Percentiles rank a stretch among this genome's conserved stretches.
Conservation (phyloP, 2,329 filamentous ascomycete species). For the Calonectria pauciramosa region DNA sequence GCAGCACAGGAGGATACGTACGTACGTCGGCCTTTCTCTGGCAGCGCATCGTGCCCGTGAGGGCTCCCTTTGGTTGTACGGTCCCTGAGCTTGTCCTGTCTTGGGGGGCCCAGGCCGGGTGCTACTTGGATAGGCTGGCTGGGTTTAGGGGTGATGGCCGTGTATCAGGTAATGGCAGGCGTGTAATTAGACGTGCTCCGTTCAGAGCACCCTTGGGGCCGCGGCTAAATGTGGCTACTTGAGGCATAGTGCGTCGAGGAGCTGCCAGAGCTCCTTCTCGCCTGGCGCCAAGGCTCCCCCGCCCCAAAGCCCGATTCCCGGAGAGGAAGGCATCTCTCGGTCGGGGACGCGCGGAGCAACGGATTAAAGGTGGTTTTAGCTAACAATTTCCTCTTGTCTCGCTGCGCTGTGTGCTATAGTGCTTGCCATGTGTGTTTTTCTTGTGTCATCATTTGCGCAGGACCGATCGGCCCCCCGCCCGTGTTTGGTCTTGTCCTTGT, state of each 20-base stretch:
- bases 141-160: constrained; percentile 1
- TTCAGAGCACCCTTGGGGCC: neutral
- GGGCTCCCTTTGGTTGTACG: neutral
- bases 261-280: neutral
- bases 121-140: neutral
- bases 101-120: neutral
- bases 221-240: constrained; percentile 32
- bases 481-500: neutral
- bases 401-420: too few relatives aligned
- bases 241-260: constrained; percentile 10
- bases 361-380: neutral
- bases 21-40: neutral
- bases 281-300: neutral
- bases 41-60: neutral
- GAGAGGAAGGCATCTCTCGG: constrained; percentile 8
- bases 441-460: neutral
- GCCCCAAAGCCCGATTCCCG: constrained; percentile 15
- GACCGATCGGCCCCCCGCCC: neutral
- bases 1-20: neutral
- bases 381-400: neutral
- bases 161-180: neutral
- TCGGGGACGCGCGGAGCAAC: neutral
- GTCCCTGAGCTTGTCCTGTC: neutral
- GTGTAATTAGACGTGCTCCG: neutral
- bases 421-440: neutral